Conservation (phyloP, 805 yeast species). For the Candida insectorum region DNA sequence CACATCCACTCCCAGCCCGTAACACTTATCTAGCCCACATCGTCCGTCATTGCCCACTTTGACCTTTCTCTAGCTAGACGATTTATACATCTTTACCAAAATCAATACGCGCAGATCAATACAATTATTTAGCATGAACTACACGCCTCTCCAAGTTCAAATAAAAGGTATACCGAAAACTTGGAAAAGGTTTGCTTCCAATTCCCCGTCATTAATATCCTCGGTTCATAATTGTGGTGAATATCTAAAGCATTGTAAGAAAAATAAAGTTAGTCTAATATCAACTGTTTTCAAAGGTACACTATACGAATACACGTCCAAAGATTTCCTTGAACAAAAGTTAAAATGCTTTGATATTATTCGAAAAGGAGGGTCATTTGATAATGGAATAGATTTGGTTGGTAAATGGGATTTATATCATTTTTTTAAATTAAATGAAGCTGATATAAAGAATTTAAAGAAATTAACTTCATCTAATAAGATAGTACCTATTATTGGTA, state of each 20-base stretch:
- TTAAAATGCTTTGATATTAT: slow-evolving; percentile 35
- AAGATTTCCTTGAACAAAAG: slow-evolving; percentile 33
- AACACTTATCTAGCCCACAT: too few species aligned
- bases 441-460: slow-evolving; percentile 4
- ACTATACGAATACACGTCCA: slow-evolving; percentile 47
- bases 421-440: slow-evolving; percentile 15
- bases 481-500: slow-evolving; percentile 14
- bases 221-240: slow-evolving; percentile 3
- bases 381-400: slow-evolving; percentile 53
- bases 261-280: slow-evolving; percentile 15
- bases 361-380: slow-evolving; percentile 55
- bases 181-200: too few species aligned
- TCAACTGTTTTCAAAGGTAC: slow-evolving; percentile 54
- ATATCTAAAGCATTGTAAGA: slow-evolving; percentile 27
- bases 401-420: slow-evolving; percentile 47
- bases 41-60: too few species aligned
- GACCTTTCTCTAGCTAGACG: too few species aligned
- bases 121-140: too few species aligned
- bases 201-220: slow-evolving; percentile 3
- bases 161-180: too few species aligned
- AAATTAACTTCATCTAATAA: not conserved
- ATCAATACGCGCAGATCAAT: too few species aligned
- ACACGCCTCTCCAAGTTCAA: too few species aligned
- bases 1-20: too few species aligned
- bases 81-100: too few species aligned